These are phyloP conservation scores for Sporothrix pseudoabietina DNA, from an alignment of 2,329 filamentous ascomycete genomes.

Conservation along the genomic window DNA sequence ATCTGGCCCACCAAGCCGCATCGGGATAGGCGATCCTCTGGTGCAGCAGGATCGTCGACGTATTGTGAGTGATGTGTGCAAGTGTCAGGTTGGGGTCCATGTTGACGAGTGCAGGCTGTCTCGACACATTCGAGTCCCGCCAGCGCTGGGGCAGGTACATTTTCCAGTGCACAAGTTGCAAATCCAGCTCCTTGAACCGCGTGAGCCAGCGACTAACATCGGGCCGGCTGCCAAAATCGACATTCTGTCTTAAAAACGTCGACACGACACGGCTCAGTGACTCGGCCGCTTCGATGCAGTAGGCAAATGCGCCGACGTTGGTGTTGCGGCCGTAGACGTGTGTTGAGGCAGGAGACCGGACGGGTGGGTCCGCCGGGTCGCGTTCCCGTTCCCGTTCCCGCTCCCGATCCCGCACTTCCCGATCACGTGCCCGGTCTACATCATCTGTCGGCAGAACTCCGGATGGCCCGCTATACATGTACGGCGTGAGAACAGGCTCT, in stretches of 20 bases:
- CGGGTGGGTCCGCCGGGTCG: background rate
- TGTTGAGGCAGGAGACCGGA: conserved; percentile 20
- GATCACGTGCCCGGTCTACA: background rate
- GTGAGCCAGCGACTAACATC: conserved; percentile 44
- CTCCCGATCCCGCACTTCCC: background rate
- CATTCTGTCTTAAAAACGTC: conserved; percentile 44
- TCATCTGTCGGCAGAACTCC: background rate
- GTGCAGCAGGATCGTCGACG: conserved; percentile 53
- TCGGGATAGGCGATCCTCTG: conserved; percentile 52
- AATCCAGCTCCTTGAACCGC: conserved; percentile 47
- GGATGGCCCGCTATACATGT: conserved; percentile 34
- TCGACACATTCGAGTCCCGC: conserved; percentile 43
- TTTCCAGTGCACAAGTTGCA: conserved; percentile 43
- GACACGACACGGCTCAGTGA: conserved; percentile 43
- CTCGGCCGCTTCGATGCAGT: conserved; percentile 45
- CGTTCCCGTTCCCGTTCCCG: background rate
- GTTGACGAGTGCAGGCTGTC: conserved; percentile 35
- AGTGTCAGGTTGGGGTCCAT: conserved; percentile 55
- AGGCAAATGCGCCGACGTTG: conserved; percentile 44
- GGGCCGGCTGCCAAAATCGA: conserved; percentile 40
- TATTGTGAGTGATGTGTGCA: conserved; percentile 54
- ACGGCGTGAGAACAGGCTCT: conserved; percentile 42
- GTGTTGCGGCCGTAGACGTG: background rate
- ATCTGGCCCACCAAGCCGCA: conserved; percentile 37
- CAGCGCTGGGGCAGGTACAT: conserved; percentile 36